A percentile compares a stretch with the other conserved stretches of the same genome.
phyloP scores from a whole-genome alignment of 208 protist species.

The Trypanosoma brucei region DNA sequence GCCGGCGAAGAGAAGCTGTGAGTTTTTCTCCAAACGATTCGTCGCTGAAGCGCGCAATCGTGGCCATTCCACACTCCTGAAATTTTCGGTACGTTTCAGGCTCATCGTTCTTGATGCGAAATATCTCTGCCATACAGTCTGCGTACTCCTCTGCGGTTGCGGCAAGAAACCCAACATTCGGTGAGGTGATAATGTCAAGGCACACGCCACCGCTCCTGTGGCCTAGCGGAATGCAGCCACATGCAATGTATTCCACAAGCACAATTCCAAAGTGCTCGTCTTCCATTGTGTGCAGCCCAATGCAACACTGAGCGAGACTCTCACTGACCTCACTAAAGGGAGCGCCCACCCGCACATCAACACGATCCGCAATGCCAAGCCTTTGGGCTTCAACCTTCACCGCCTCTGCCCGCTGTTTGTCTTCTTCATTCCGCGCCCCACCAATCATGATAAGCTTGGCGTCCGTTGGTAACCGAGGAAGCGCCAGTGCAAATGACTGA shows the following conservation, averaged over 20 bases:
- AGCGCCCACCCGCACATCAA: slow-evolving; percentile 65
- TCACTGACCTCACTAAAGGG: slow-evolving; percentile 41
- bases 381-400: slow-evolving; percentile 35
- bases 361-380: slow-evolving; percentile 51
- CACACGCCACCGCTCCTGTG: slow-evolving; percentile 93
- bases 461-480: slow-evolving; percentile 33
- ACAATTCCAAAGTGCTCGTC: slow-evolving; percentile 99
- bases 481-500: slow-evolving; percentile 59
- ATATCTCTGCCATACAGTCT: slow-evolving; percentile 52
- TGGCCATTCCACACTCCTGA: slow-evolving; percentile 27
- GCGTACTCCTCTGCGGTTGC: slow-evolving; percentile 83
- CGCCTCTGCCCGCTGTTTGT: slow-evolving; percentile 57
- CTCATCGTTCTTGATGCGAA: slow-evolving; percentile 26
- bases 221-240: slow-evolving; percentile 88
- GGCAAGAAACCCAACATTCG: slow-evolving; percentile 82
- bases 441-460: slow-evolving; percentile 86
- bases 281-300: slow-evolving; percentile 98
- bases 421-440: slow-evolving; percentile 66
- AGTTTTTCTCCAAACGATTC: slow-evolving; percentile 22
- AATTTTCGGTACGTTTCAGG: slow-evolving; percentile 27
- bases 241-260: slow-evolving; percentile 96
- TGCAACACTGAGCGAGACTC: slow-evolving; percentile 40
- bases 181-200: slow-evolving; percentile 89
- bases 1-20: neutral
- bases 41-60: slow-evolving; percentile 23